Conservation (phyloP, 768 basidiomycete species). For the Lactifluus subvellereus region DNA sequence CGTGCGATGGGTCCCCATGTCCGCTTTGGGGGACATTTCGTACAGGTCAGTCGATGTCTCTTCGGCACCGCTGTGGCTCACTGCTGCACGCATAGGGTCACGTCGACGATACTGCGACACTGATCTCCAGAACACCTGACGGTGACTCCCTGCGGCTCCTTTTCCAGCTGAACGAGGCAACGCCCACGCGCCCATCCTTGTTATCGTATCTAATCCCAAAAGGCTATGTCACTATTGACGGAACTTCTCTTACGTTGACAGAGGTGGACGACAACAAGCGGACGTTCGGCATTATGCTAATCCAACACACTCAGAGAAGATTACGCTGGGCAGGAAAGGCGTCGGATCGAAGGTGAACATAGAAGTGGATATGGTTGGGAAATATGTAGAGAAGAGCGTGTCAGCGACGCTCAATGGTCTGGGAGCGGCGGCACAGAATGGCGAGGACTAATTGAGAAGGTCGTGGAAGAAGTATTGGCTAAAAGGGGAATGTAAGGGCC, state of each 20-base stretch:
- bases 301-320: constrained; percentile 89
- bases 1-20: constrained; percentile 90
- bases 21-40: constrained; percentile 95
- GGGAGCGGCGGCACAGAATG: constrained; percentile 40
- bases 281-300: constrained; percentile 89
- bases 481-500: constrained; percentile 36
- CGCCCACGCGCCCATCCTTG: constrained; percentile 53
- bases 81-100: constrained; percentile 58
- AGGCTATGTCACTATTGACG: constrained; percentile 93
- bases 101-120: constrained; percentile 81
- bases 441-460: constrained; percentile 46
- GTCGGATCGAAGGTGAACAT: constrained; percentile 85
- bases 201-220: constrained; percentile 85
- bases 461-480: constrained; percentile 50
- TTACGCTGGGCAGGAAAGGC: constrained; percentile 69
- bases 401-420: constrained; percentile 55
- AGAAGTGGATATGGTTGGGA: constrained; percentile 93
- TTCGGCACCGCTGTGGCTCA: background rate
- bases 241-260: constrained; percentile 88
- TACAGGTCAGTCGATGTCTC: constrained; percentile 57
- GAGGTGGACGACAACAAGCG: constrained; percentile 56
- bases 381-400: constrained; percentile 85
- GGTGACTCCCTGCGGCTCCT: constrained; percentile 84
- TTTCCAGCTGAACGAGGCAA: constrained; percentile 68
- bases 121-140: constrained; percentile 60